A percentile compares a stretch with the other conserved stretches of the same genome.
phyloP scores from a whole-genome alignment of 2,329 filamentous ascomycete genomes.

The Claviceps fusiformis region DNA sequence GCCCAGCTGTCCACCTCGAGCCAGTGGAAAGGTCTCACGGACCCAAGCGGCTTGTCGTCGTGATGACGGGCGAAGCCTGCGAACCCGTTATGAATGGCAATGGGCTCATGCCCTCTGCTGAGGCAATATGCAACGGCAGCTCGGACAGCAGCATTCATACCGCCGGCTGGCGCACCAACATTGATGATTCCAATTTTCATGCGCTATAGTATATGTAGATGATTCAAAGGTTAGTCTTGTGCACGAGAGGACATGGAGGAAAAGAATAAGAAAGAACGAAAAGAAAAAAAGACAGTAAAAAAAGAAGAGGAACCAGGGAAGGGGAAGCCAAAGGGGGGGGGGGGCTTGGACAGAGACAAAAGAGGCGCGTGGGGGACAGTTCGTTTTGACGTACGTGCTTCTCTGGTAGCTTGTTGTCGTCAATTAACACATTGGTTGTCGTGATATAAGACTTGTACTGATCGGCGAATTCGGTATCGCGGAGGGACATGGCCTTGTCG shows the following conservation, averaged over 20 bases:
- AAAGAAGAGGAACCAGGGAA: too few species aligned
- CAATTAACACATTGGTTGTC: constrained; percentile 70
- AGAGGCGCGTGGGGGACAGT: not conserved
- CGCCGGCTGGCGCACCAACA: constrained; percentile 88
- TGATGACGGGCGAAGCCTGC: constrained; percentile 87
- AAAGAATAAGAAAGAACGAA: too few species aligned
- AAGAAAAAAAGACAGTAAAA: too few species aligned
- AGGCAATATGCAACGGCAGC: constrained; percentile 89
- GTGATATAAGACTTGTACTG: constrained; percentile 85
- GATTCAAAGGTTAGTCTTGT: too few species aligned
- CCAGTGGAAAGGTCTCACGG: constrained; percentile 81
- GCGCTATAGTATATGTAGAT: constrained; percentile 38
- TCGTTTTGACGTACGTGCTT: constrained; percentile 45
- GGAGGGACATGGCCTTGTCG: constrained; percentile 69
- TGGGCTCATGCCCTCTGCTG: constrained; percentile 77
- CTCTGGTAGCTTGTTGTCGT: constrained; percentile 50
- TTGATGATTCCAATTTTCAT: constrained; percentile 95
- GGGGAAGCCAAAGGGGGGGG: not conserved
- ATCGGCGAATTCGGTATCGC: constrained; percentile 87
- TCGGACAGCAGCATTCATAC: constrained; percentile 94
- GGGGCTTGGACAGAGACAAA: too few species aligned
- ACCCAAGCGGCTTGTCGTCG: constrained; percentile 63
- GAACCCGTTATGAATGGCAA: constrained; percentile 95
- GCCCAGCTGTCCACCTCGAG: constrained; percentile 92
- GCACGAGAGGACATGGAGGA: too few species aligned